A percentile compares a stretch with the other conserved stretches of the same genome.
Evolutionary conservation across 495 filamentous ascomycete genomes (phyloP).

Genomic region (Lichina pygmaea): DNA sequence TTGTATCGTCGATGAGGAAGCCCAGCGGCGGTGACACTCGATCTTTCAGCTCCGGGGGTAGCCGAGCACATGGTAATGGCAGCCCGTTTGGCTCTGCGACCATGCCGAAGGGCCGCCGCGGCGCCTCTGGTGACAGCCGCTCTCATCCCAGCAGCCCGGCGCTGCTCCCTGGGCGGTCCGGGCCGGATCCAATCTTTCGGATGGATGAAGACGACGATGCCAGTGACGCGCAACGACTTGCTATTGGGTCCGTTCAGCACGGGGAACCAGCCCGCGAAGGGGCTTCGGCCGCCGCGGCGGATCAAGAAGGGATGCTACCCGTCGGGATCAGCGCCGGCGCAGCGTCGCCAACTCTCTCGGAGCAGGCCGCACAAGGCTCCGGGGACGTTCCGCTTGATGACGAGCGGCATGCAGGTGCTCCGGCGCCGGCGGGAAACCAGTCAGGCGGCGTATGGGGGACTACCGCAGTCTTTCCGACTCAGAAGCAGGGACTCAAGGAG

Average conservation of each 20-base stretch:
- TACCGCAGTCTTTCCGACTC: neutral
- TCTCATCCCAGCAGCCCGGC: conserved; percentile 23
- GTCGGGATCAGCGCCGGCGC: no score
- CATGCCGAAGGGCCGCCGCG: conserved; percentile 22
- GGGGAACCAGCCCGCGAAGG: no score
- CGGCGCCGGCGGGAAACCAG: no score
- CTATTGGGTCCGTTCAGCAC: no score
- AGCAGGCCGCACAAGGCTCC: no score
- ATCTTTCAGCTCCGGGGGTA: conserved; percentile 18
- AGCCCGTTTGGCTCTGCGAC: conserved; percentile 26
- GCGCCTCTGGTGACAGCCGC: conserved; percentile 18
- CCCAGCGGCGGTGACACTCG: conserved; percentile 28
- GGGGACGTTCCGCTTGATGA: no score
- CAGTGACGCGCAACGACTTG: neutral
- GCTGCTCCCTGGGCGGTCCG: conserved; percentile 35
- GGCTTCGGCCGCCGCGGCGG: no score
- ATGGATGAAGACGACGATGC: conserved; percentile 56
- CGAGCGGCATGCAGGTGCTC: no score
- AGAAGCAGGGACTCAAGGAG: conserved; percentile 51
- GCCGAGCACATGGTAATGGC: conserved; percentile 24
- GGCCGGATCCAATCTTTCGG: conserved; percentile 66
- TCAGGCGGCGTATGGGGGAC: neutral
- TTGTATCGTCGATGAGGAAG: conserved; percentile 27
- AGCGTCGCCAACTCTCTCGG: no score
- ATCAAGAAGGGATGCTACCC: no score